Percentiles rank a stretch among this genome's conserved stretches.
Evolutionary conservation across 805 yeast genomes (phyloP).

Genomic region (Yarrowia osloensis): DNA sequence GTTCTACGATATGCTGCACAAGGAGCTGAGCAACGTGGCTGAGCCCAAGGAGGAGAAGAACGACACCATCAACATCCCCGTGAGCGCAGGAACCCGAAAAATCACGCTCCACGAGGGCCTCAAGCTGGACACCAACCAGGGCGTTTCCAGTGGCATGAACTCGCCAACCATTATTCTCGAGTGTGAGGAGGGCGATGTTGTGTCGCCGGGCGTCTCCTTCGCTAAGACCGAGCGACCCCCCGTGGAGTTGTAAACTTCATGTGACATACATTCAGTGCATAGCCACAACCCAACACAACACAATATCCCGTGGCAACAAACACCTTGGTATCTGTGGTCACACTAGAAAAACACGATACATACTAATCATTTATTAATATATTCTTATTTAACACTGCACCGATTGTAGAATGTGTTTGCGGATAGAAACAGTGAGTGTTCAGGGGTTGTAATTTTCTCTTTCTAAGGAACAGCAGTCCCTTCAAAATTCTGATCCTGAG

Average conservation of each 20-base stretch:
- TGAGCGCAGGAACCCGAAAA: conserved; percentile 5
- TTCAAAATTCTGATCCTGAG: no score
- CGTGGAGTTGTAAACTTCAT: not conserved
- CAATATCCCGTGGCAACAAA: not conserved
- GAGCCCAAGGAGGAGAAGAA: conserved; percentile 30
- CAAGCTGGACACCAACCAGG: conserved; percentile 26
- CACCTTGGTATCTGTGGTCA: not conserved
- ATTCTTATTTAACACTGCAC: not conserved
- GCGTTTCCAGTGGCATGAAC: conserved; percentile 26
- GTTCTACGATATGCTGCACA: conserved; percentile 26
- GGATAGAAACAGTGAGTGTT: no score
- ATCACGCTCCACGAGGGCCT: conserved; percentile 27
- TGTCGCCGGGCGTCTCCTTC: conserved; percentile 1
- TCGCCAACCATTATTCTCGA: conserved; percentile 38
- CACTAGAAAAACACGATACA: not conserved
- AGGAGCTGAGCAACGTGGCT: not conserved
- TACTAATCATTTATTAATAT: conserved; percentile 7
- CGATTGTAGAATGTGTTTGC: no score
- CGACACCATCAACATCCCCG: not conserved
- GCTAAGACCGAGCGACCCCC: conserved; percentile 13
- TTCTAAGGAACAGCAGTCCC: no score
- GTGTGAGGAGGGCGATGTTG: conserved; percentile 31
- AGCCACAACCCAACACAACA: not conserved
- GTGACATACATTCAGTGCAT: not conserved
- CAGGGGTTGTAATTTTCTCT: no score